A percentile compares a stretch with the other conserved stretches of the same genome.
phyloP scores from a whole-genome alignment of 2,329 filamentous ascomycete genomes.

The Fusarium chlamydosporum region DNA sequence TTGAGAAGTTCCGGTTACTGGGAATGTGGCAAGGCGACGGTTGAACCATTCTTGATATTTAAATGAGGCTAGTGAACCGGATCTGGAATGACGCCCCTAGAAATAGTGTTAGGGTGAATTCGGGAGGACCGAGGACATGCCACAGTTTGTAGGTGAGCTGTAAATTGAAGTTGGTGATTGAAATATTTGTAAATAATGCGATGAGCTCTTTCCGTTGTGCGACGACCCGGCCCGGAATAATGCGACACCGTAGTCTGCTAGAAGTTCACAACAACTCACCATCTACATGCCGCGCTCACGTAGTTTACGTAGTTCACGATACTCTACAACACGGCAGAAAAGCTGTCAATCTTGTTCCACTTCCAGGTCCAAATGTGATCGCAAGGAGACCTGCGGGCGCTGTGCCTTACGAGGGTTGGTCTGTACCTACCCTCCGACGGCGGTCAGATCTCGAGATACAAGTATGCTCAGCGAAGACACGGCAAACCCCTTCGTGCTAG shows the following conservation, averaged over 20 bases:
- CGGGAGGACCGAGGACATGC: background rate
- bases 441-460: background rate
- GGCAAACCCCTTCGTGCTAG: background rate
- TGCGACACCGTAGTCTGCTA: too few relatives aligned
- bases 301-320: conserved; percentile 40
- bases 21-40: background rate
- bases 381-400: conserved; percentile 53
- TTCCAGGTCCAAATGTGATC: conserved; percentile 60
- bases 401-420: conserved; percentile 51
- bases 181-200: too few relatives aligned
- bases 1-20: background rate
- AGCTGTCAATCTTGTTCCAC: conserved; percentile 56
- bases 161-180: background rate
- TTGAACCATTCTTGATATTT: background rate
- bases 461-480: background rate
- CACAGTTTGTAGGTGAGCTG: too few relatives aligned
- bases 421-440: conserved; percentile 53
- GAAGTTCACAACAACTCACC: too few relatives aligned
- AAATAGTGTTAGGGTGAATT: background rate
- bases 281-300: conserved; percentile 7
- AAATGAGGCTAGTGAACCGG: background rate
- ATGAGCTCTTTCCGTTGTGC: too few relatives aligned
- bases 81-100: background rate
- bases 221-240: too few relatives aligned
- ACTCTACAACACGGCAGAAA: conserved; percentile 58